These are phyloP conservation scores for Candida nitratophila DNA, from an alignment of 805 yeast genomes.

Conservation along the genomic window DNA sequence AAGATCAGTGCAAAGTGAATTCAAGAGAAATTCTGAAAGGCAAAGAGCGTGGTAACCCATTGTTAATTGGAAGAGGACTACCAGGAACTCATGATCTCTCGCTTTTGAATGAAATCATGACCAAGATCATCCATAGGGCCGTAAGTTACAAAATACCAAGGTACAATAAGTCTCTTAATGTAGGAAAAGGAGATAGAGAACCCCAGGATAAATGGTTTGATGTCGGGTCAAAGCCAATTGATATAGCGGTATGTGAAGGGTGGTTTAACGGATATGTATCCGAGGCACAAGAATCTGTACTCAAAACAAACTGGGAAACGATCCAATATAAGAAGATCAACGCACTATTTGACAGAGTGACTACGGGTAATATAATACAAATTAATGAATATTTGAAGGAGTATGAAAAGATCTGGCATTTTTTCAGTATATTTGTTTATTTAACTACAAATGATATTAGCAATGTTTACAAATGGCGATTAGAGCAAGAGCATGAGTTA, in stretches of 20 bases:
- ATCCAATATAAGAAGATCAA: constrained; percentile 7
- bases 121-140: constrained; percentile 20
- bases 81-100: constrained; percentile 90
- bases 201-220: constrained; percentile 32
- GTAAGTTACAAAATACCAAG: constrained; percentile 41
- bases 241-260: constrained; percentile 79
- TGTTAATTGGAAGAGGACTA: constrained; percentile 72
- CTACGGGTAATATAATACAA: constrained; percentile 18
- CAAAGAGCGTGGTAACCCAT: constrained; percentile 15
- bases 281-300: constrained; percentile 13
- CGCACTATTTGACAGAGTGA: not conserved
- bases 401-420: constrained; percentile 51
- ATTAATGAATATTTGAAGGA: constrained; percentile 46
- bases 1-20: constrained; percentile 42
- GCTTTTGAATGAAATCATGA: constrained; percentile 32
- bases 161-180: constrained; percentile 68
- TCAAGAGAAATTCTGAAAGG: constrained; percentile 20
- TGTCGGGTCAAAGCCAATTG: constrained; percentile 30
- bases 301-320: constrained; percentile 21
- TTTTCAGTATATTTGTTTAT: constrained; percentile 54
- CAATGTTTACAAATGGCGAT: constrained; percentile 74
- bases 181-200: constrained; percentile 77
- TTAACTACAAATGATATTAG: constrained; percentile 52
- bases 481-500: constrained; percentile 64
- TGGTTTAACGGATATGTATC: constrained; percentile 82